These are phyloP conservation scores for Phylloboletellus chloephorus DNA, from an alignment of 1,284 basidiomycete genomes.

Conservation along the genomic window DNA sequence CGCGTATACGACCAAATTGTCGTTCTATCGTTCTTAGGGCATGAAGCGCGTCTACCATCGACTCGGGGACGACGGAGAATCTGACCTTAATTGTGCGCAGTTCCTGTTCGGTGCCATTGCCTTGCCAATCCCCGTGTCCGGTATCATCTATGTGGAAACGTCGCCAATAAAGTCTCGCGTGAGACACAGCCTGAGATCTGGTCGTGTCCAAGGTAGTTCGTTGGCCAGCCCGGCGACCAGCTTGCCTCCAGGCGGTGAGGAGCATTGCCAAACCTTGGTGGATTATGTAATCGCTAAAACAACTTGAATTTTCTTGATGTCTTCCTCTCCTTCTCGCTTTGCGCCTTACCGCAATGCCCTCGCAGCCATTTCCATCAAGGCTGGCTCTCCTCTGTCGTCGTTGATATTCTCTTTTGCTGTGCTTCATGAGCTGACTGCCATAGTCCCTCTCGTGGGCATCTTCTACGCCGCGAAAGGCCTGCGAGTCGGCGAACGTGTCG, in stretches of 20 bases:
- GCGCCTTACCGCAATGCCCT: slow-evolving; percentile 49
- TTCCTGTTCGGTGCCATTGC: slow-evolving; percentile 1
- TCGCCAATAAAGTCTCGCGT: slow-evolving; percentile 6
- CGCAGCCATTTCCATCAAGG: slow-evolving; percentile 52
- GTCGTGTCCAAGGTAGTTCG: background rate
- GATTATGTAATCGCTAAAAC: slow-evolving; percentile 28
- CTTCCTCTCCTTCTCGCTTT: slow-evolving; percentile 22
- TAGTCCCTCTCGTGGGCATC: slow-evolving; percentile 70
- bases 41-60: slow-evolving; percentile 44
- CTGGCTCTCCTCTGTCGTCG: slow-evolving; percentile 70
- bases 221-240: slow-evolving; percentile 3
- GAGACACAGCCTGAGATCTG: background rate
- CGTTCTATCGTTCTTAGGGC: slow-evolving; percentile 51
- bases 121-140: slow-evolving; percentile 19
- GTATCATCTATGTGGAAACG: slow-evolving; percentile 23
- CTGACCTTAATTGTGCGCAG: slow-evolving; percentile 33
- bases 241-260: slow-evolving; percentile 6
- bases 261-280: slow-evolving; percentile 9
- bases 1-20: slow-evolving; percentile 48
- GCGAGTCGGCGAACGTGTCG: slow-evolving; percentile 67
- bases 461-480: slow-evolving; percentile 69
- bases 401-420: slow-evolving; percentile 76
- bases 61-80: slow-evolving; percentile 26
- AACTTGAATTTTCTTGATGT: slow-evolving; percentile 11
- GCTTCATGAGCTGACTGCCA: slow-evolving; percentile 83